Percentiles rank a stretch among this genome's conserved stretches.
Conservation (phyloP, 305 asterid genomes). For the Fraxinus angustifolia region DNA sequence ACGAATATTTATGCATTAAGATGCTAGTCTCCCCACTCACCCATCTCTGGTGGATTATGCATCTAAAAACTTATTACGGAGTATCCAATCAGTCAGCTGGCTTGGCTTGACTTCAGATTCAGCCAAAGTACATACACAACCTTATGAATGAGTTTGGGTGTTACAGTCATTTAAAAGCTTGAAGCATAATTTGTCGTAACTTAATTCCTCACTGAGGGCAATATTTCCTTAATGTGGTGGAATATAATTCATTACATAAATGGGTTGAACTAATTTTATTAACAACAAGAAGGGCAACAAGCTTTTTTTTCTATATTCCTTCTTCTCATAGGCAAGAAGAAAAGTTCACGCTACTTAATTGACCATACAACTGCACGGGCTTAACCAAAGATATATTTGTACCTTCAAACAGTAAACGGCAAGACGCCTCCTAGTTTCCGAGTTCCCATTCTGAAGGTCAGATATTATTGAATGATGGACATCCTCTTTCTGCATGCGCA, state of each 20-base stretch:
- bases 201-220: neutral
- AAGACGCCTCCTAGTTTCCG: constrained; percentile 94
- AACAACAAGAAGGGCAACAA: neutral
- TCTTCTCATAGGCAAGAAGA: neutral
- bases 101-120: neutral
- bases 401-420: constrained; percentile 98
- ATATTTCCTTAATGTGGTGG: neutral
- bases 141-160: neutral
- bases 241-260: neutral
- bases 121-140: neutral
- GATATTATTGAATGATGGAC: constrained; percentile 98
- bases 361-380: neutral
- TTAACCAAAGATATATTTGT: constrained; percentile 22
- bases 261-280: neutral
- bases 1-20: neutral
- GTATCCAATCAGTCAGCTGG: neutral
- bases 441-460: constrained; percentile 94
- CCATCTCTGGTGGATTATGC: neutral
- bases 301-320: neutral
- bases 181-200: neutral
- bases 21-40: neutral
- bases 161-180: neutral
- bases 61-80: neutral
- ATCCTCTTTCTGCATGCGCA: constrained; percentile 91
- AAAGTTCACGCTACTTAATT: neutral